Evolutionary conservation across 352 stramenopile species (phyloP), one percentile per base, ranked within the genome.

Genomic region (Phytopythium kandeliae): DNA sequence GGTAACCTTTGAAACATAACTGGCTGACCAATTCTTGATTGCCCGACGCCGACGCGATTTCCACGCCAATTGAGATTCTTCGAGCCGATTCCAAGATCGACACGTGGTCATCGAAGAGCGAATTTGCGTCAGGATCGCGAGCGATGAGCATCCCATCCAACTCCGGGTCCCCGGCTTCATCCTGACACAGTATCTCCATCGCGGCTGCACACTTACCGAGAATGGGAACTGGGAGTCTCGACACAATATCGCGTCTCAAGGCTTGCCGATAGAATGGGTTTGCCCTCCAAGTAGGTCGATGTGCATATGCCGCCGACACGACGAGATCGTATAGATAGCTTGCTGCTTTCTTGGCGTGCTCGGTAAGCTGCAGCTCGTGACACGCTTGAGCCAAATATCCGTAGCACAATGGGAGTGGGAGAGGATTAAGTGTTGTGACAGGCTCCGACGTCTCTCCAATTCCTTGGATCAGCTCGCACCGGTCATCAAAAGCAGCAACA

Each of bases 1-100:
- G 65, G 35, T 90, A 92, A 7, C 78, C 69, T 62, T 84, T 89
- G 52, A 89, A 89, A 48, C 65, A 65, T 17, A 90, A 53, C 4
- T 54, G 37, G 12, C 63, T 62, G 31, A 87, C 77, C 17, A 75
- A 61, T 48, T 86, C 77, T 9, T 48, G 34, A 46, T 89, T 80
- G 4, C 57, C 65, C 12, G 67, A 70, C 1, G 75, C 67, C 26
- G 57, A 74, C 2, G 82, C 78, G 5, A 90, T 65, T 33, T 92
- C 82, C 24, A 90, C 58, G 4, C 54, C 78, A 19, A 92, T 83
- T 0, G 65, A 61, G 22, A 88, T 51, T 49, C 72, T 74, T 3
- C 60, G 71, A 42, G 56, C 69, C 12, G 67, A 57, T 58, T 89
- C 75, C 25, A 88, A 53, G 0, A 62, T 54, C 13, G 62, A 66